Conservation (phyloP, 352 stramenopile species). For the Stramenopiles sp. region DNA sequence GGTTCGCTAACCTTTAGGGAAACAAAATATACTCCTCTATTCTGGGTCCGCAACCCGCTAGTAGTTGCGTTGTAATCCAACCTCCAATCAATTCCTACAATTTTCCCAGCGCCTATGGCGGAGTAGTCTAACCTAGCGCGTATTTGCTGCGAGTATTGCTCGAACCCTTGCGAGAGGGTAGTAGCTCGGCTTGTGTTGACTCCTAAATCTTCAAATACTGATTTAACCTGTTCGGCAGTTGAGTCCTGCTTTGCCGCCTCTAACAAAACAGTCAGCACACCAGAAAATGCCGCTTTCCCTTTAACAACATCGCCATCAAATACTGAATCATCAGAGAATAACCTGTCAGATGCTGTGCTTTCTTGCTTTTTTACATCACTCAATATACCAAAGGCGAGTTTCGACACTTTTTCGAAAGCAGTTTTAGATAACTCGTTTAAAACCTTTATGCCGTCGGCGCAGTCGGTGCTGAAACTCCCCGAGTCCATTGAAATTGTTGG, state of each 20-base stretch:
- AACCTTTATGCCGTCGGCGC: background rate
- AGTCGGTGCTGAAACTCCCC: background rate
- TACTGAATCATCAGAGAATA: background rate
- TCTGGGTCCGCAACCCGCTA: background rate
- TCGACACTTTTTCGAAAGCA: constrained; percentile 2
- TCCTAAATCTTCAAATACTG: background rate
- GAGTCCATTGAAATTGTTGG: background rate
- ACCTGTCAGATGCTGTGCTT: background rate
- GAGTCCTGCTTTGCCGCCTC: background rate
- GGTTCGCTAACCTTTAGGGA: background rate
- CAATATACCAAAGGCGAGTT: background rate
- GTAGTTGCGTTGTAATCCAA: constrained; percentile 1
- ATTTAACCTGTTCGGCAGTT: background rate
- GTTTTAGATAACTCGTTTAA: background rate
- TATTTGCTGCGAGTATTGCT: background rate
- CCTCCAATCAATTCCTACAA: background rate
- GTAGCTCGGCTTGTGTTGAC: background rate
- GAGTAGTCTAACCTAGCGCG: background rate
- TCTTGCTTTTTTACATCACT: constrained; percentile 9
- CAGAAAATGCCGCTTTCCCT: background rate
- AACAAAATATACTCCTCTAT: constrained; percentile 8
- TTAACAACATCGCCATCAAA: background rate
- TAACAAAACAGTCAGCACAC: background rate
- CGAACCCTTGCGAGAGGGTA: background rate
- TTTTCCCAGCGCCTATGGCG: background rate